phyloP scores from a whole-genome alignment of 169 alveolate species.

The Theileria annulata region DNA sequence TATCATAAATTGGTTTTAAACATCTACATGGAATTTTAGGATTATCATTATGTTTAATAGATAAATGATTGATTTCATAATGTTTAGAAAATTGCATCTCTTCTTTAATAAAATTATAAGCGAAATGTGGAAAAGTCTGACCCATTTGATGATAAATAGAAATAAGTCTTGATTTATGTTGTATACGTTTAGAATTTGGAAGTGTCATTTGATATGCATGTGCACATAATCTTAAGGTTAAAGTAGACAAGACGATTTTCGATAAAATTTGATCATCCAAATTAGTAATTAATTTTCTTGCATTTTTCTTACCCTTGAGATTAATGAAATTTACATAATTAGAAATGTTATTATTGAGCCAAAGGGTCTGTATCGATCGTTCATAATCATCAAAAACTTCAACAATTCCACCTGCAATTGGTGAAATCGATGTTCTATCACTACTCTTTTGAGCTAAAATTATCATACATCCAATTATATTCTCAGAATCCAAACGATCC shows the following conservation, averaged over 20 bases:
- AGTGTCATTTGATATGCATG: conserved; percentile 65
- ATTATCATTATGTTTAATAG: conserved; percentile 55
- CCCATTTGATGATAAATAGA: conserved; percentile 56
- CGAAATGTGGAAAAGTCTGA: conserved; percentile 38
- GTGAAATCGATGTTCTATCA: conserved; percentile 18
- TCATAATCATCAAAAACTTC: conserved; percentile 61
- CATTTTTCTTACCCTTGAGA: neutral
- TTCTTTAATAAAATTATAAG: conserved; percentile 36
- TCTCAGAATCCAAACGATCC: conserved; percentile 58
- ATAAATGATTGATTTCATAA: conserved; percentile 19
- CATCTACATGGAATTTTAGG: conserved; percentile 65
- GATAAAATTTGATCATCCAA: neutral
- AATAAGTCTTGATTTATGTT: conserved; percentile 40
- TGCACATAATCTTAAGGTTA: conserved; percentile 50
- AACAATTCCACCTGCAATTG: conserved; percentile 64
- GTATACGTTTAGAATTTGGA: conserved; percentile 7
- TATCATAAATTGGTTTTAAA: conserved; percentile 38
- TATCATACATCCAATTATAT: conserved; percentile 60
- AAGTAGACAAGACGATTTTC: conserved; percentile 32
- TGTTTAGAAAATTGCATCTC: conserved; percentile 58
- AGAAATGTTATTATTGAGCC: conserved; percentile 37
- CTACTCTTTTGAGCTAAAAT: conserved; percentile 35
- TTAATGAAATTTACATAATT: neutral
- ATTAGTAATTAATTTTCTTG: neutral
- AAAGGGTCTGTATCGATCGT: conserved; percentile 53